phyloP scores from a whole-genome alignment of 1,139 yeast genomes.

The Hanseniaspora uvarum region DNA sequence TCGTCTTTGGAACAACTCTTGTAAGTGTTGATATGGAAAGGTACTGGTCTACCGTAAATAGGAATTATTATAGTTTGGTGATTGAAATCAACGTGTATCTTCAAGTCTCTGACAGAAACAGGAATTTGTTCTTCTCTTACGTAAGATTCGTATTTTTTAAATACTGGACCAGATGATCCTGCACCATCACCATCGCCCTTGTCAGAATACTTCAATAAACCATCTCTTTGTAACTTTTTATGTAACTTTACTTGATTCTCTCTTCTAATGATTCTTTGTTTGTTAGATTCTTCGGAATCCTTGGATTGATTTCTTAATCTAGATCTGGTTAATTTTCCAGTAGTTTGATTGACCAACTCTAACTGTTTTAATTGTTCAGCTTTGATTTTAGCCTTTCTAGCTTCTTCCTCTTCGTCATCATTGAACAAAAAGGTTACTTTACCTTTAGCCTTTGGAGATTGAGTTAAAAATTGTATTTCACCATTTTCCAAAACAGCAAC shows the following conservation, averaged over 20 bases:
- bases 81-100: slow-evolving; percentile 77
- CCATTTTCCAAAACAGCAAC: slow-evolving; percentile 45
- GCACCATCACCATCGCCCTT: slow-evolving; percentile 60
- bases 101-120: slow-evolving; percentile 64
- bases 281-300: slow-evolving; percentile 56
- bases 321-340: slow-evolving; percentile 56
- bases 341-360: slow-evolving; percentile 25
- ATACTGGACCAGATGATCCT: slow-evolving; percentile 56
- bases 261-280: slow-evolving; percentile 57
- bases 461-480: slow-evolving; percentile 59
- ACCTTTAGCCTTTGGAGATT: slow-evolving; percentile 58
- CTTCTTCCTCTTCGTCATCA: slow-evolving; percentile 45
- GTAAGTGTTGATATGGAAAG: slow-evolving; percentile 88
- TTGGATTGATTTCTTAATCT: slow-evolving; percentile 71
- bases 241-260: slow-evolving; percentile 76
- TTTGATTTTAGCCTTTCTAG: slow-evolving; percentile 24
- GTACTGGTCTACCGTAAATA: slow-evolving; percentile 92
- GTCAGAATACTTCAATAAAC: slow-evolving; percentile 63
- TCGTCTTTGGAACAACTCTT: slow-evolving; percentile 92
- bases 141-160: slow-evolving; percentile 88
- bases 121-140: slow-evolving; percentile 90
- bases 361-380: slow-evolving; percentile 20
- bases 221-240: slow-evolving; percentile 77
- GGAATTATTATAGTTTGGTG: slow-evolving; percentile 85
- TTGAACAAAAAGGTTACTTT: slow-evolving; percentile 80